Base-by-base conservation (phyloP, 805 yeast species). In the Clavispora vitiphila region DNA sequence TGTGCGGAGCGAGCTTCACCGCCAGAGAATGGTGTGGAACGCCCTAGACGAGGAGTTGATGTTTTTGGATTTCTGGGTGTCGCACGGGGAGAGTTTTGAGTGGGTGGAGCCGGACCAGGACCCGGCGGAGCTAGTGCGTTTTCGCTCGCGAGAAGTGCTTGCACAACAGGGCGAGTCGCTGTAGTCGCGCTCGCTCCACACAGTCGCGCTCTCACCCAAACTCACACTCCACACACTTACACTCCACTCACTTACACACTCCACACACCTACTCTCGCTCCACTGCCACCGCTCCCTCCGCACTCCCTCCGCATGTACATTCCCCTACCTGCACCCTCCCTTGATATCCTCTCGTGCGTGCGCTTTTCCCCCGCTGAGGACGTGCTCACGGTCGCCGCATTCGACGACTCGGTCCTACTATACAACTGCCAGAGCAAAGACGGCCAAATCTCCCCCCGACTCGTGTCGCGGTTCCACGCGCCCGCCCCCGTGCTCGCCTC, bases 41-140 rank as follows among this genome's bases (percentile, higher is more conserved):
- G 63, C 63, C 27, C 44, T 65, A 19, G 59, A 58, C 3, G 67
- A 67, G 41, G 74, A 69, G 41, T 41, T 57, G 19, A 50, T 57
- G 38, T 64, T 65, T 39, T 42, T 68, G 25, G 70, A 67, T 29
- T 68, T 57, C 35, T 69, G 71, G 71, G 36, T 55, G 14, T 57
- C 57, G 32, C 62, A 62, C 18, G 96, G 96, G 23, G 90, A 83
- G 41, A 89, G 88, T 11, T 86, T 85, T 56, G 86, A 82, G 46
- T 86, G 96, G 96, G 82, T 77, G 10, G 96, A 86, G 56, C 95
- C 95, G 1, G 96, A 86, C 57, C 84, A 83, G 55, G 96, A 87
- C 56, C 96, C 96, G 0, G 95, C 93, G 0, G 73, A 69, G 41
- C 53, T 66, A 15, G 40, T 35, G 14, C 29, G 29, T 14, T 25